Base-by-base conservation (phyloP, 2,329 filamentous ascomycete species). In the Microcera coccophila region DNA sequence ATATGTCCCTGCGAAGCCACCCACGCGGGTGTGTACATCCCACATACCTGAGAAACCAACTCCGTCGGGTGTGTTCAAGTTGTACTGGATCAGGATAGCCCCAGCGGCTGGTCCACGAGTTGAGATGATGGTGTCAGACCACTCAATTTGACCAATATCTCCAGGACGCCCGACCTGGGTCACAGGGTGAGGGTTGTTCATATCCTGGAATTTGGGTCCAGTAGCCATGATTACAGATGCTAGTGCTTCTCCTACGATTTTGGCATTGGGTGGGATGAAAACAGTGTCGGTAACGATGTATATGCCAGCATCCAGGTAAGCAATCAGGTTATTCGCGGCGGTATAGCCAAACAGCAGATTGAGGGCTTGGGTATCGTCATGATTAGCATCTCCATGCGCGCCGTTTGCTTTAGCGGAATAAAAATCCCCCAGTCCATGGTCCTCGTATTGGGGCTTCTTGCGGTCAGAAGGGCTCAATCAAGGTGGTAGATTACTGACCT, bases 1-100 rank as follows among this genome's bases (percentile, higher is more conserved):
- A 31, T 82, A 70, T 14, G 85, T 87, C 26, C 85, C 85, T 2
- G 81, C 78, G 39, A 79, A 81, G 3, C 86, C 87, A 49, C 85
- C 86, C 38, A 90, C 76, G 50, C 87, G 82, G 58, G 85, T 79
- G 64, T 91, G 86, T 10, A 85, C 78, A 59, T 90, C 87, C 86
- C 86, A 91, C 64, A 85, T 73, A 4, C 79, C 81, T 7, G 68
- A 69, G 12, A 73, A 71, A 40, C 53, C 32, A 4, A 57, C 57
- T 4, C 64, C 54, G 14, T 7, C 12, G 7, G 22, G 22, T 19
- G 72, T 72, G 38, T 72, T 74, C 14, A 90, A 69, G 60, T 90
- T 90, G 72, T 82, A 90, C 59, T 90, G 75, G 44, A 90, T 79
- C 5, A 90, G 67, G 7, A 84, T 72, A 1, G 85, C 86, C 4